A percentile compares a stretch with the other conserved stretches of the same genome.
Evolutionary conservation across 371 early-diverging fungal genomes (phyloP).

Genomic region (Entomophthora muscae): DNA sequence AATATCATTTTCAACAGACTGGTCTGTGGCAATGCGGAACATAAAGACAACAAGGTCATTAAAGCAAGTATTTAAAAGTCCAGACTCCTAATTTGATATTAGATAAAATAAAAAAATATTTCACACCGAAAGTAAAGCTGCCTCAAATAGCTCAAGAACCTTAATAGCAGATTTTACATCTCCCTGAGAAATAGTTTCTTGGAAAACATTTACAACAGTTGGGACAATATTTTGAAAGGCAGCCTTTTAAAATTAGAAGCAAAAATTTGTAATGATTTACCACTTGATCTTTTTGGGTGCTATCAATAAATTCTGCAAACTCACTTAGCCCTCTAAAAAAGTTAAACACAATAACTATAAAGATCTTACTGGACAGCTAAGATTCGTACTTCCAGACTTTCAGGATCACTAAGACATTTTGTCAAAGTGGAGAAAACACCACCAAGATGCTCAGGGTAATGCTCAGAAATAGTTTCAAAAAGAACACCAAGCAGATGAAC

Average conservation of each 20-base stretch:
- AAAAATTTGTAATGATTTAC: no score
- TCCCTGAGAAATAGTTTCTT: constrained; percentile 39
- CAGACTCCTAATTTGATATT: constrained; percentile 38
- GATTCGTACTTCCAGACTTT: constrained; percentile 55
- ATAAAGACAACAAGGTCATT: constrained; percentile 61
- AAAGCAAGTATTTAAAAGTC: constrained; percentile 56
- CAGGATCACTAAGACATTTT: constrained; percentile 61
- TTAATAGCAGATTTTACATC: constrained; percentile 56
- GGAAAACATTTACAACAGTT: constrained; percentile 63
- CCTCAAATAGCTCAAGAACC: constrained; percentile 72
- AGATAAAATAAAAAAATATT: background rate
- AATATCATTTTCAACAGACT: constrained; percentile 36
- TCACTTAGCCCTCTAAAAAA: constrained; percentile 48
- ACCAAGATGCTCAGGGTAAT: constrained; percentile 36
- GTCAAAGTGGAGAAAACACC: constrained; percentile 51
- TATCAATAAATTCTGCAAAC: constrained; percentile 65
- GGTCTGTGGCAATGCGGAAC: constrained; percentile 44
- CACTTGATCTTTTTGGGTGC: constrained; percentile 41
- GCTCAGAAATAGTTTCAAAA: constrained; percentile 66
- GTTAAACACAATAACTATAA: background rate
- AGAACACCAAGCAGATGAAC: constrained; percentile 62
- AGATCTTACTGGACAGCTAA: constrained; percentile 51
- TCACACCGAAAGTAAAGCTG: constrained; percentile 35
- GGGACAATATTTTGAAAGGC: constrained; percentile 55
- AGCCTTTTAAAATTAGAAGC: no score